A percentile compares a stretch with the other conserved stretches of the same genome.
These are phyloP conservation scores for Chaetomiaceae sp. DNA, from an alignment of 2,329 filamentous ascomycete genomes.

Conservation along the genomic window DNA sequence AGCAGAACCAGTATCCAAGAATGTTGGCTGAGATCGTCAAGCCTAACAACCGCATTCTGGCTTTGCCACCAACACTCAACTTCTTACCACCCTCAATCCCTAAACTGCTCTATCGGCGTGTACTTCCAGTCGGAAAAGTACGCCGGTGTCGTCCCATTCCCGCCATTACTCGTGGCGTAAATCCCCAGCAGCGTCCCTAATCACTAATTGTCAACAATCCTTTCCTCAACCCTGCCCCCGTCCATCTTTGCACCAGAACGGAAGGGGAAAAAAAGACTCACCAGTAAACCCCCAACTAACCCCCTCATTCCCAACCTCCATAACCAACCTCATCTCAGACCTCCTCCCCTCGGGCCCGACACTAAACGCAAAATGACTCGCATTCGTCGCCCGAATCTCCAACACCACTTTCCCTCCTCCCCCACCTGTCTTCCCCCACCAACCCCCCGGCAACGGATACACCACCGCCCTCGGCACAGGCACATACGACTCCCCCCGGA, in stretches of 20 bases:
- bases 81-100: slow-evolving; percentile 24
- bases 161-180: slow-evolving; percentile 50
- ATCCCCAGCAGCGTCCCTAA: slow-evolving; percentile 46
- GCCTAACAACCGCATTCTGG: no score
- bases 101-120: slow-evolving; percentile 34
- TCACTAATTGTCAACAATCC: slow-evolving; percentile 23
- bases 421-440: no score
- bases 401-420: slow-evolving; percentile 32
- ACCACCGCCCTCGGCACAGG: slow-evolving; percentile 35
- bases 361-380: slow-evolving; percentile 41
- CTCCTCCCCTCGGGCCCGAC: slow-evolving; percentile 32
- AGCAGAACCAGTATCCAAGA: no score
- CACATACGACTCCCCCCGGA: slow-evolving; percentile 40
- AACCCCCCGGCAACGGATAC: slow-evolving; percentile 36
- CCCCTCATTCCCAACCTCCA: slow-evolving; percentile 32
- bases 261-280: slow-evolving; percentile 22
- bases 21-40: no score
- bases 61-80: not conserved
- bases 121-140: slow-evolving; percentile 48
- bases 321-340: slow-evolving; percentile 31
- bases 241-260: not conserved
- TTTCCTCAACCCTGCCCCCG: not conserved
- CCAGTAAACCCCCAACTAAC: slow-evolving; percentile 40
- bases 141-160: slow-evolving; percentile 37
- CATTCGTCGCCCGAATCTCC: slow-evolving; percentile 41